Evolutionary conservation across 1,139 yeast genomes (phyloP), one percentile per base, ranked within the genome.

Genomic region (Candida freyschussii): DNA sequence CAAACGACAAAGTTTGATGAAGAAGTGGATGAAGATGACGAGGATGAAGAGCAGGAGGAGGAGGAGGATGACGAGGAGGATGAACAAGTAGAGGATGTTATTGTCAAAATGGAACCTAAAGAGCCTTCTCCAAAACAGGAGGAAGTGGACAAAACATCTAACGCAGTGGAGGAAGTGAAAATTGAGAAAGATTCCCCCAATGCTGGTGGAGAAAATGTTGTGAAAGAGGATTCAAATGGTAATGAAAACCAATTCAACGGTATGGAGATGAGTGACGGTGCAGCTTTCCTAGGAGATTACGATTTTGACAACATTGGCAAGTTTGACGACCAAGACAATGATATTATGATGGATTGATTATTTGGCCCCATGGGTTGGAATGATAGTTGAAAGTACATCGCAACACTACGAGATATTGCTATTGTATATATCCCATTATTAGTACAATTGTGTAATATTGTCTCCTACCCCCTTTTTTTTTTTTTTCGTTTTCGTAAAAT

Each of bases 241-340:
- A 20, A 17, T 17, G 10, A n/a, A 13, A 6, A 26, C 17, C 29
- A 34, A 11, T n/a, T 31, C 5, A 37, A 37, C 16, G 20, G 29
- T 3, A 30, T 35, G 15, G 45, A 34, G 9, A 21, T 36, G 7
- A 17, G 24, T 17, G 40, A 36, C n/a, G 16, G 39, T n/a, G 30
- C 39, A 10, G 30, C 30, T 21, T 30, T 31, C 10, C 32, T 44
- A n/a, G 44, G 45, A n/a, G 45, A 41, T 18, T 32, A 41, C 13
- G 44, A 42, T 29, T 44, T 44, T 26, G 44, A 36, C 20, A 36
- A 37, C 30, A 41, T 44, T 32, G 47, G 41, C 11, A 12, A 31
- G 18, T 33, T 36, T 29, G 39, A 32, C 14, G 40, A 33, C 15
- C 33, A 36, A 14, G 40, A 35, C 18, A 36, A 43, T 23, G 43